Evolutionary conservation across 208 protist genomes (phyloP).

Genomic region (Leishmania turanica): DNA sequence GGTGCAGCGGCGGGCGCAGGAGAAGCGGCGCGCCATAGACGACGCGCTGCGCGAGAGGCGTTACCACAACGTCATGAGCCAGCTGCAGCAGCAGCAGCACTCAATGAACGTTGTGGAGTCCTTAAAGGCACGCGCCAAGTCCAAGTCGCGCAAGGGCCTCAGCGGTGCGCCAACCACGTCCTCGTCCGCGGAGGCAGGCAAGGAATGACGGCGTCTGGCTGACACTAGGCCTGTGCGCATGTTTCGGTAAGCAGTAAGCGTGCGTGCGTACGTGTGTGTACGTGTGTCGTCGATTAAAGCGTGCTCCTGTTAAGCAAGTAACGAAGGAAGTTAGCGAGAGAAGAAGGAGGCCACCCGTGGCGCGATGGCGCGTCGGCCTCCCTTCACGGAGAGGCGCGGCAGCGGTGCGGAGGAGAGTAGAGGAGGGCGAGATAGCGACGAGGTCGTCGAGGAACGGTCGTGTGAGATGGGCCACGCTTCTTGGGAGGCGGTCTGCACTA

Average conservation of each 20-base stretch:
- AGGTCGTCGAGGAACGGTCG: background rate
- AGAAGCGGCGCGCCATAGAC: conserved; percentile 44
- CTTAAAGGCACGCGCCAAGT: conserved; percentile 63
- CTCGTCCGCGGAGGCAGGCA: conserved; percentile 17
- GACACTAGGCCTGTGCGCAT: background rate
- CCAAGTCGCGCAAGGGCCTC: conserved; percentile 65
- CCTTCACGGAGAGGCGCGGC: background rate
- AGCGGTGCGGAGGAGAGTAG: background rate
- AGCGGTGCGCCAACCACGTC: conserved; percentile 43
- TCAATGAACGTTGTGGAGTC: conserved; percentile 89
- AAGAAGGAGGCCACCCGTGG: background rate
- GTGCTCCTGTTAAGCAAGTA: background rate
- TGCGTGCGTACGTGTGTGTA: background rate
- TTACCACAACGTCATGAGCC: conserved; percentile 72
- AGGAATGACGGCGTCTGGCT: background rate
- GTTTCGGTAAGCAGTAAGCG: background rate
- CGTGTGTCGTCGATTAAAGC: background rate
- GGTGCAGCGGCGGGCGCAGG: conserved; percentile 70
- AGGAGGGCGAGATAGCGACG: background rate
- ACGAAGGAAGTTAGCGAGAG: background rate
- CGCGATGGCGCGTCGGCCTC: background rate
- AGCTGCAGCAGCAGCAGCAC: conserved; percentile 87
- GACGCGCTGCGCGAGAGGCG: conserved; percentile 59
- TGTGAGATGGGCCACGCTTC: background rate
- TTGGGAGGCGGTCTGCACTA: background rate